Base-by-base conservation (phyloP, 305 asterid species). In the Fraxinus baroniana region DNA sequence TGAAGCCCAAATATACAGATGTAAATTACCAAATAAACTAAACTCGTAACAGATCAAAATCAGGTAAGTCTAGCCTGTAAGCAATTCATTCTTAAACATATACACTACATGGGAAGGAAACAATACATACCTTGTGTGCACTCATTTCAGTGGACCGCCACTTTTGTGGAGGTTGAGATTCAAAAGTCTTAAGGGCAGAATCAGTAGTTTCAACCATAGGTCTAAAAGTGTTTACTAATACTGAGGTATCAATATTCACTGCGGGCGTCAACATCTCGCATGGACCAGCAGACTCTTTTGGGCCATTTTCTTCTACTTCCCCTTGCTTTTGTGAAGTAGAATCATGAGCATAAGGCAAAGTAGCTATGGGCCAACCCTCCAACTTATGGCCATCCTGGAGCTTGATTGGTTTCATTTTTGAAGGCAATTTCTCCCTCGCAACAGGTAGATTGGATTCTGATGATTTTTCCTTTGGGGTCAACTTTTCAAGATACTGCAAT, bases 401-500 rank as follows among this genome's bases (percentile, higher is more conserved):
- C 91, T 87, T 85, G 81, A 83, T 86, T 8, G 92, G 81, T 37
- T 93, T 87, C 86, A 86, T 87, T 84, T 86, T 91, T 66, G 81
- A 76, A 70, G 89, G 87, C 18, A 90, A 82, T 76, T 85, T 93
- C 64, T 92, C 92, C 82, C 79, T 84, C 57, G 78, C 84, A 80
- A 88, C 78, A 78, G 81, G 82, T 66, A 86, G 83, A 87, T 90
- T 92, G 68, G 93, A 86, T 79, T 86, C 96, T 18, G 90, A 78
- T 33, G 93, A 87, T 85, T 92, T 94, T 74, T 89, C 93, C 83
- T 88, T 91, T 30, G 98, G 93, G 64, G 94, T 84, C 83, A 93
- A 57, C 62, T 85, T 91, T 79, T 94, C 95, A 87, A 94, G 94
- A 30, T 92, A 94, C 90, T 92, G 92, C 83, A 95, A 90, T 83